Conservation (phyloP, 2,329 filamentous ascomycete species). For the Madurella fahalii region DNA sequence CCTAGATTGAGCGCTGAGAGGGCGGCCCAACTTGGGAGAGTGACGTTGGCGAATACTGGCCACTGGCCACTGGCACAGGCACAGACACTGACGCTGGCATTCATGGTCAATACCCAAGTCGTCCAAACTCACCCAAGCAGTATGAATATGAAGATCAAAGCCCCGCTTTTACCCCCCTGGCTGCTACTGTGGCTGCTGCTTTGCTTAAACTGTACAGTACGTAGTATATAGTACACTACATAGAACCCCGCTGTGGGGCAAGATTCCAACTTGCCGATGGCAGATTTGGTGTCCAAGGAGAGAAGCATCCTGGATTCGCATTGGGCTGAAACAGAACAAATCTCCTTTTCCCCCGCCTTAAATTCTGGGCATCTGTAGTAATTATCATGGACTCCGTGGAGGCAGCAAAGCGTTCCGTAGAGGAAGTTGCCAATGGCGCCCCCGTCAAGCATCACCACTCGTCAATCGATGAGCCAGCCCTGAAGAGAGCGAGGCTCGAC, state of each 20-base stretch:
- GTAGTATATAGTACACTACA: neutral
- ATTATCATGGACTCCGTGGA: constrained; percentile 23
- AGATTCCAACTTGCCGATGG: neutral
- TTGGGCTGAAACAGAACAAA: neutral
- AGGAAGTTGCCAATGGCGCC: constrained; percentile 15
- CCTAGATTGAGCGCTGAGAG: too few species aligned
- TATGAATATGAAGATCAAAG: too few species aligned
- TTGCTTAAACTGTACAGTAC: too few species aligned
- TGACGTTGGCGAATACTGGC: too few species aligned
- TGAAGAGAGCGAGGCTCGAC: constrained; percentile 58
- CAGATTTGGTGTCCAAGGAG: neutral
- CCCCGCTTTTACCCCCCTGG: too few species aligned
- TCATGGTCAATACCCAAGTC: too few species aligned
- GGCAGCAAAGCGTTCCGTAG: constrained; percentile 16
- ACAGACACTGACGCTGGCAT: too few species aligned
- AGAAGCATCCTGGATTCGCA: too few species aligned
- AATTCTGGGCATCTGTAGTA: neutral
- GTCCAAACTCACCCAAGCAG: too few species aligned
- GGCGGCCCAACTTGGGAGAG: too few species aligned
- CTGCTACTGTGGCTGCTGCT: too few species aligned
- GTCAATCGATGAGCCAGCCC: constrained; percentile 27
- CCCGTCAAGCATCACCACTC: constrained; percentile 23
- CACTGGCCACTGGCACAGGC: too few species aligned
- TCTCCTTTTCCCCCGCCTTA: neutral
- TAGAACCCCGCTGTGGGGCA: constrained; percentile 21